Conservation (phyloP, 176 grass and related monocot genomes). For the Cenchrus americanus region DNA sequence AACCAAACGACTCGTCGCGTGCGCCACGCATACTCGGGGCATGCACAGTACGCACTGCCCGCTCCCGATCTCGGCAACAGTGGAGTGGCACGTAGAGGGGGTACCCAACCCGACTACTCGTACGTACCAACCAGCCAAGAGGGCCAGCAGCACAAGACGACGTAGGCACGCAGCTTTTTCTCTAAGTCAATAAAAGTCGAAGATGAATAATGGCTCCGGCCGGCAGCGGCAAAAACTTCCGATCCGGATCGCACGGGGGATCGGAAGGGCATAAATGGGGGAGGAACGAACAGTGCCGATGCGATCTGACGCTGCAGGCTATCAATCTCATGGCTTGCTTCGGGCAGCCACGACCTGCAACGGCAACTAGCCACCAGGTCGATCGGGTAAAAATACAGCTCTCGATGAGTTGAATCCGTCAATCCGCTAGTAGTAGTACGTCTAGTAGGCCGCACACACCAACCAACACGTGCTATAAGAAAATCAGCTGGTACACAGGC, state of each 20-base stretch:
- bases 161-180: neutral
- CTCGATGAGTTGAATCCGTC: conserved; percentile 21
- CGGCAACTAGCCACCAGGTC: no score
- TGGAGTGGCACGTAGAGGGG: conserved; percentile 1
- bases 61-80: neutral
- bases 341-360: no score
- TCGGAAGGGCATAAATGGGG: neutral
- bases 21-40: neutral
- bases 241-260: neutral
- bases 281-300: neutral
- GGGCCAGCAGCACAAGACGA: conserved; percentile 3
- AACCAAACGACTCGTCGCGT: neutral
- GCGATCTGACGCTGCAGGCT: neutral
- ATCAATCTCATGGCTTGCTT: no score
- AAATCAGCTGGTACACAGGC: neutral
- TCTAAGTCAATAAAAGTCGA: no score
- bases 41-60: neutral
- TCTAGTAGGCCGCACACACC: neutral
- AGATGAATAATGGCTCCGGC: neutral
- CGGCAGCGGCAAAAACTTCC: neutral
- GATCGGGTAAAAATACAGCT: neutral
- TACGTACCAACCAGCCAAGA: neutral
- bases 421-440: neutral
- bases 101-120: neutral
- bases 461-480: conserved; percentile 9